These are phyloP conservation scores for Grosmannia huntii DNA, from an alignment of 2,329 filamentous ascomycete species.

Conservation along the genomic window DNA sequence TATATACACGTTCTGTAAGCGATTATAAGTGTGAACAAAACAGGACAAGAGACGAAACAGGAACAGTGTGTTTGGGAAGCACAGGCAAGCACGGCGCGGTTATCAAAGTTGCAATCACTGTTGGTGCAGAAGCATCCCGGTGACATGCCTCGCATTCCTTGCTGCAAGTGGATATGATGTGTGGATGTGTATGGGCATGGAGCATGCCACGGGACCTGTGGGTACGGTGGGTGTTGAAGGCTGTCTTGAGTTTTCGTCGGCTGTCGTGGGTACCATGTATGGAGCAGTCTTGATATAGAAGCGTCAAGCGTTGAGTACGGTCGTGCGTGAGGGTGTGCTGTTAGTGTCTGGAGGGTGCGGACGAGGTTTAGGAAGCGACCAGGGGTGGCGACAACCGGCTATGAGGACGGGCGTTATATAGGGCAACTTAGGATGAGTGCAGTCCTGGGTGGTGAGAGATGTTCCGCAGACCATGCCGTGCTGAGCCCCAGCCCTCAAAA, in stretches of 20 bases:
- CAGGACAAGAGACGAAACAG: not conserved
- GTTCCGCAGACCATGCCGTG: not conserved
- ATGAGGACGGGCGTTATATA: not conserved
- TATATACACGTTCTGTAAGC: not conserved
- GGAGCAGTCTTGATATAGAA: not conserved
- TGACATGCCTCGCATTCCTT: not conserved
- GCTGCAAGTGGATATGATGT: not conserved
- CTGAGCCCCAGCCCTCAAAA: not conserved
- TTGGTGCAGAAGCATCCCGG: not conserved
- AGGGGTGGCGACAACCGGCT: not conserved
- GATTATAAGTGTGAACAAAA: not conserved
- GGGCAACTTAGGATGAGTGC: not conserved
- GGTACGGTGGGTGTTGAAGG: not conserved
- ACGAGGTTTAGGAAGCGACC: slow-evolving; percentile 1
- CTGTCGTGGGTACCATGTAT: not conserved
- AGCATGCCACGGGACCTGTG: not conserved
- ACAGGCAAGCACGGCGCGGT: not conserved
- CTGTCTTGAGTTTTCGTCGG: not conserved
- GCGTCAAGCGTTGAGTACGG: not conserved
- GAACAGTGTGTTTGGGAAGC: not conserved
- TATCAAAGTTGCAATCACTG: not conserved
- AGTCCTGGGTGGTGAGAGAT: not conserved
- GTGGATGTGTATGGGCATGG: not conserved
- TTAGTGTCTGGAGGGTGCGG: not conserved
- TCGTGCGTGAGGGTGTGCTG: not conserved